A percentile compares a stretch with the other conserved stretches of the same genome.
Evolutionary conservation across 495 filamentous ascomycete species (phyloP).

Genomic region (Aspergillus nidulans): DNA sequence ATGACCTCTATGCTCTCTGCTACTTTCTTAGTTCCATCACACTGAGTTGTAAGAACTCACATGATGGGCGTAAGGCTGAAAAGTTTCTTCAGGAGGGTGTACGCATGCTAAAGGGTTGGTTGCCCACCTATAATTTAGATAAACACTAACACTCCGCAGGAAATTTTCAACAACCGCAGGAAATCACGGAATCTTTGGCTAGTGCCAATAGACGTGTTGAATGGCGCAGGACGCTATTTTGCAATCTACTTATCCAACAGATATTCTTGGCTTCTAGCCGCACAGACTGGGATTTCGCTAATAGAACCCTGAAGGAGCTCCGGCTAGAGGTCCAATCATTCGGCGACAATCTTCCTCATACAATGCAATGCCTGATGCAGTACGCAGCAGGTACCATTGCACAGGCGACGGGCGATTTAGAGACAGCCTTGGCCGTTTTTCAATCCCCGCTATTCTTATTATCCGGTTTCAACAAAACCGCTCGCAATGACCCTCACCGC

Average conservation of each 20-base stretch:
- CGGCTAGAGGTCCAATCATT: constrained; percentile 31
- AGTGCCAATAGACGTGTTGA: constrained; percentile 39
- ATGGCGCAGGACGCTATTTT: constrained; percentile 52
- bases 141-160: constrained; percentile 22
- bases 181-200: constrained; percentile 44
- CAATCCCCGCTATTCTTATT: constrained; percentile 52
- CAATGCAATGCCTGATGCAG: constrained; percentile 43
- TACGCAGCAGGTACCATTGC: constrained; percentile 75
- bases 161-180: constrained; percentile 38
- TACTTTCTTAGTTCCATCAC: constrained; percentile 70
- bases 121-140: background rate
- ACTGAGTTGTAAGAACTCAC: constrained; percentile 55
- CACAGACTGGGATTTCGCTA: constrained; percentile 59
- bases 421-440: constrained; percentile 61
- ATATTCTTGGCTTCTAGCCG: constrained; percentile 56
- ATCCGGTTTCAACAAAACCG: constrained; percentile 39
- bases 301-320: constrained; percentile 38
- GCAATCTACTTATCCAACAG: constrained; percentile 55
- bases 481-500: constrained; percentile 52
- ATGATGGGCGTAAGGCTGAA: constrained; percentile 61
- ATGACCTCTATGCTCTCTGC: constrained; percentile 67
- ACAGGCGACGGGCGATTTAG: constrained; percentile 73
- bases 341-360: constrained; percentile 34
- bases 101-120: constrained; percentile 51
- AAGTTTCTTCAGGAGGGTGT: constrained; percentile 64